A percentile compares a stretch with the other conserved stretches of the same genome.
phyloP scores from a whole-genome alignment of 768 basidiomycete genomes.

The Mycena kentingensis region DNA sequence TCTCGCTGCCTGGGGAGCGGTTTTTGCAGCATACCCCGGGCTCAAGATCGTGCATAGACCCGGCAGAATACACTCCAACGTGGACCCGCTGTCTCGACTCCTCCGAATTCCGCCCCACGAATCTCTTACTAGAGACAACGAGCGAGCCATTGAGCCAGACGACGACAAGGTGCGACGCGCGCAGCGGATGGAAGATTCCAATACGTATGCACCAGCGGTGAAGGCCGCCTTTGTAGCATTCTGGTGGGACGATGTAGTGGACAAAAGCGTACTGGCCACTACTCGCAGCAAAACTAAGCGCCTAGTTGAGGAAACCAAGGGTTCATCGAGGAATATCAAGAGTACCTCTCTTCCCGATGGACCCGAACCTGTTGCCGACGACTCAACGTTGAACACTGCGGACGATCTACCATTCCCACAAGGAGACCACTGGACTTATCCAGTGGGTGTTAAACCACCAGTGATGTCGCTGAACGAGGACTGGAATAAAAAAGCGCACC shows the following conservation, averaged over 20 bases:
- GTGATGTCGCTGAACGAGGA: background rate
- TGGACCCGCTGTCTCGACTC: background rate
- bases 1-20: constrained; percentile 26
- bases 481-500: background rate
- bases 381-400: too few species aligned
- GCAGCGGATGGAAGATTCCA: background rate
- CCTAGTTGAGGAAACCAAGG: background rate
- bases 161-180: background rate
- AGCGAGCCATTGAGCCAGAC: background rate
- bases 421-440: too few species aligned
- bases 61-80: constrained; percentile 32
- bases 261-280: background rate
- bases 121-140: background rate
- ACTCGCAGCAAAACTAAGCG: background rate
- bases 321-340: background rate
- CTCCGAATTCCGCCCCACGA: background rate
- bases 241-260: background rate
- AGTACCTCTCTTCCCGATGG: background rate
- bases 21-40: constrained; percentile 28
- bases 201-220: background rate
- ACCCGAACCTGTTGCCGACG: too few species aligned
- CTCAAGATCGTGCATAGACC: constrained; percentile 30
- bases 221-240: background rate
- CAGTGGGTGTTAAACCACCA: background rate
- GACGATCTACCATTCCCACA: background rate